A percentile compares a stretch with the other conserved stretches of the same genome.
These are phyloP conservation scores for Limnomonas spitsbergensis DNA, from an alignment of 139 green algal genomes.

Conservation along the genomic window DNA sequence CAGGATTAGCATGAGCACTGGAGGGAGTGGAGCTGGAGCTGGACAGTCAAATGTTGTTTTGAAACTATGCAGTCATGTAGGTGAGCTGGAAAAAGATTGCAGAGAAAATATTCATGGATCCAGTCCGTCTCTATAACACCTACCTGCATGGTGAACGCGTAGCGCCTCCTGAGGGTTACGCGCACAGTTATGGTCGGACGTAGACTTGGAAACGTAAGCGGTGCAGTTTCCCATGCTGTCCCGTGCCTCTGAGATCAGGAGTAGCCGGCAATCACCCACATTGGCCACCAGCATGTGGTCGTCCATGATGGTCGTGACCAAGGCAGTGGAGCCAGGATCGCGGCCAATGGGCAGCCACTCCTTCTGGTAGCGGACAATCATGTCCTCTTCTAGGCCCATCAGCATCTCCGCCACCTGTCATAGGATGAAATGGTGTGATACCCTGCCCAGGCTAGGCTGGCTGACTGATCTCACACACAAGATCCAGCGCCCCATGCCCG, in stretches of 20 bases:
- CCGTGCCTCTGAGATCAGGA: constrained; percentile 9
- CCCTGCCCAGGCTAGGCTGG: not conserved
- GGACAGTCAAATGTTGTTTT: too few species aligned
- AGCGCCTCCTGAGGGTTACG: not conserved
- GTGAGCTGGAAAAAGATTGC: too few species aligned
- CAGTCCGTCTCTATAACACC: too few species aligned
- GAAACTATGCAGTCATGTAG: too few species aligned
- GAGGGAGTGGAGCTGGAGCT: too few species aligned
- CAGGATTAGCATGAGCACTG: too few species aligned
- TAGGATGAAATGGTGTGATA: not conserved
- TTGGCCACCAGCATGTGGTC: constrained; percentile 22
- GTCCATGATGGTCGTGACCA: constrained; percentile 21
- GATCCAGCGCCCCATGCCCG: not conserved
- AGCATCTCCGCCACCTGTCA: not conserved
- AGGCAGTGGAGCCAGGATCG: constrained; percentile 26
- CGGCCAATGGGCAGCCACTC: constrained; percentile 12
- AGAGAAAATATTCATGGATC: too few species aligned
- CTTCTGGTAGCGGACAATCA: not conserved
- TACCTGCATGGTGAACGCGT: not conserved
- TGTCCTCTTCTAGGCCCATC: not conserved
- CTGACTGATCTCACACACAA: not conserved
- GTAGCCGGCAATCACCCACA: constrained; percentile 26
- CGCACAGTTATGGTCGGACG: constrained; percentile 1
- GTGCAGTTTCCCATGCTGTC: constrained; percentile 1
- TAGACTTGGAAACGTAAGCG: not conserved